Evolutionary conservation across 352 stramenopile species (phyloP), one percentile per base, ranked within the genome.

Genomic region (Globisporangium recalcitrans): DNA sequence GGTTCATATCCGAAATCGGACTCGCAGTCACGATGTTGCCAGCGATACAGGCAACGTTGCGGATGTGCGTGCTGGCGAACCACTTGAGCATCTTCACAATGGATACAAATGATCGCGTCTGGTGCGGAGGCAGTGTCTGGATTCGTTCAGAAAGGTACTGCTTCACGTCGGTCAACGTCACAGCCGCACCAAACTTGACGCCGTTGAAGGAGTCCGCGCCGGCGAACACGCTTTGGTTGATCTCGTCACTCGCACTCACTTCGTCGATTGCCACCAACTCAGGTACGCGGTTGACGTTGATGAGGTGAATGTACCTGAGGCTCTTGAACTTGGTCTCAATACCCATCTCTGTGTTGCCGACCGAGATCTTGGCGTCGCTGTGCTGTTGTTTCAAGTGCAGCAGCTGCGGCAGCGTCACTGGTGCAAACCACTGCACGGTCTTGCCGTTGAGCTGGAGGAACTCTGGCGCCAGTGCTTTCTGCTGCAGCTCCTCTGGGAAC

Each of bases 1-100:
- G 96, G 69, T 98, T 98, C 94, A 99, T 98, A 69, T 99, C 96
- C 21, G 89, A 98, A 65, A 98, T 99, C 8, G 96, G 96, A 71
- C 90, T 98, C 8, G 96, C 96, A 6, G 95, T 99, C n/a, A 96
- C 95, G 2, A 99, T 78, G 69, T 99, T 99, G 4, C 96, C 96
- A 31, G 87, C 96, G 6, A 99, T 80, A 68, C 91, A 98, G 6
- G 95, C 95, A 16, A 98, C 95, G 68, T 99, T 99, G 31, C 96
- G 80, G 66, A 99, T 98, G 70, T 99, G 96, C 9, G 91, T 98
- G 22, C 93, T 98, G 3, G 95, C 95, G 71, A 99, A 98, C 95
- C 95, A 99, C 58, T 97, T 88, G 14, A 99, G 83, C 95, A 98
- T 98, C 62, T 81, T 78, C 22, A 81, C 69, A 40, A 91, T 89